Conservation (phyloP, 179 eudicot species). For the Nepenthes alata region DNA sequence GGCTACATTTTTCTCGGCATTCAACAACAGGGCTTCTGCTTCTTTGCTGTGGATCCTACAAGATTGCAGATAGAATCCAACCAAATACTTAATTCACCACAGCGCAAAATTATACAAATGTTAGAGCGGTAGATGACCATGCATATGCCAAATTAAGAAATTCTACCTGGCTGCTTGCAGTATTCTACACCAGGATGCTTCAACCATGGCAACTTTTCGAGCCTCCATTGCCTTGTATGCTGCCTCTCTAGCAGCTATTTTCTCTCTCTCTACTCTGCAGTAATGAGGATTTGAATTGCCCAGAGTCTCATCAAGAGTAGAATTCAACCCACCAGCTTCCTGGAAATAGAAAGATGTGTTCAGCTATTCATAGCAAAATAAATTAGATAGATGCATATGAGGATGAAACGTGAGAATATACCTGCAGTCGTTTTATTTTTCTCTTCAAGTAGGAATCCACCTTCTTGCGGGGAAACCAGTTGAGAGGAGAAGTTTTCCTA, state of each 20-base stretch:
- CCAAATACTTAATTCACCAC: neutral
- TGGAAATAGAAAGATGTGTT: constrained; percentile 13
- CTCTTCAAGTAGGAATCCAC: constrained; percentile 71
- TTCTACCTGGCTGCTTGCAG: constrained; percentile 72
- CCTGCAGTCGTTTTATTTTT: constrained; percentile 74
- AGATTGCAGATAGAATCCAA: neutral
- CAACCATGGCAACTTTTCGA: constrained; percentile 90
- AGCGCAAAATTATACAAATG: neutral
- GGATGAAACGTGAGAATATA: constrained; percentile 6
- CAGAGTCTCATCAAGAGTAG: constrained; percentile 78
- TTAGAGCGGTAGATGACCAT: too few species aligned
- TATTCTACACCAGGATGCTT: constrained; percentile 95
- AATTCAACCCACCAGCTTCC: constrained; percentile 91
- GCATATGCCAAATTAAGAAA: neutral
- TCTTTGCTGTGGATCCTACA: constrained; percentile 67
- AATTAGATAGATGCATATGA: neutral
- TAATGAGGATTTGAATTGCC: constrained; percentile 89
- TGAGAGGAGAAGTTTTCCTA: constrained; percentile 71
- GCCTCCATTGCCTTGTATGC: constrained; percentile 78
- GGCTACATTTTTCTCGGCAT: constrained; percentile 54
- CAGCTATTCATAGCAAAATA: neutral
- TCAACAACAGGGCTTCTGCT: constrained; percentile 47
- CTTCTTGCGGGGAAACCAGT: constrained; percentile 88
- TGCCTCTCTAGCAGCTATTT: constrained; percentile 79
- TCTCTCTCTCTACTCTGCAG: constrained; percentile 70